Base-by-base conservation (phyloP, 495 filamentous ascomycete species). In the Apodospora peruviana region DNA sequence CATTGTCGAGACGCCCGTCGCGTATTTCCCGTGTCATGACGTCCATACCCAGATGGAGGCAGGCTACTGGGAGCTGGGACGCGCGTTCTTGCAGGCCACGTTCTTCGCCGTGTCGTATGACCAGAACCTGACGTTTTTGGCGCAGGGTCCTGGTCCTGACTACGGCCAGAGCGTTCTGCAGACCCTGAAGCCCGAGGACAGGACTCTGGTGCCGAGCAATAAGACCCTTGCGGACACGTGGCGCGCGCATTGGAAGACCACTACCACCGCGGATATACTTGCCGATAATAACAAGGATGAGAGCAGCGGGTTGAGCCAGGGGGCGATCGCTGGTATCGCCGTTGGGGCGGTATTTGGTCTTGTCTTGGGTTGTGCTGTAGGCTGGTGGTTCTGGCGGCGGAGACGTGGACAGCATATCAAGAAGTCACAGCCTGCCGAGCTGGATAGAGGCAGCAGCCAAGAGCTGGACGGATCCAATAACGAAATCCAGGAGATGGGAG, bases 51-150 rank as follows among this genome's bases (percentile, higher is more conserved):
- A 20, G 14, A 10, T 16, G 18, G 12, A 32, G 11, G 5, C 10
- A 2, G 45, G 36, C 1, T 19, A 45, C 37, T 56, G 38, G 43
- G 16, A 20, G n/a, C 37, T 57, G 4, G 49, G 54, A 24, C 23
- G 55, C 11, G 46, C 50, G 1, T 57, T 57, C 32, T 43, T 57
- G 0, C 55, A 57, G 29, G 55, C 45, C 4, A 41, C 55, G 5
- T 57, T 53, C 32, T 21, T 57, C 5, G 50, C 45, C 22, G 14
- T 50, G 45, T 45, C 29, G 16, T 39, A 38, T n/a, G 46, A 50
- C 22, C 20, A 24, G 3, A 51, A 51, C 22, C 11, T 53, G 5
- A 41, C 47, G 2, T 58, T 47, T 17, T 19, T 58, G 20, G 55
- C 55, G 1, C 55, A 57, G 34, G 55, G 45, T 1, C 55, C 55